Base-by-base conservation (phyloP, 1,284 basidiomycete genomes). In the Volvariella surrecta region DNA sequence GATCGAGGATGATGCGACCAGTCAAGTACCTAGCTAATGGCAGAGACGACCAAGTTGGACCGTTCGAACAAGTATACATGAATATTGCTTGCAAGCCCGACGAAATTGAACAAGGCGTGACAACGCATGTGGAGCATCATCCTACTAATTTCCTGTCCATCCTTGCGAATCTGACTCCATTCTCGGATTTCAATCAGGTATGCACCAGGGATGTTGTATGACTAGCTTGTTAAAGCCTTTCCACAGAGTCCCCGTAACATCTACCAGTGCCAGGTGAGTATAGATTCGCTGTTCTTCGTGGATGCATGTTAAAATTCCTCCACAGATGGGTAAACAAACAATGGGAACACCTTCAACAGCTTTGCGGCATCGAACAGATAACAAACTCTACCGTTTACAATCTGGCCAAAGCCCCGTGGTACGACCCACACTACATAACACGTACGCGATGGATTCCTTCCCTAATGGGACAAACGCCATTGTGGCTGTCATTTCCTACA, bases 21-120 rank as follows among this genome's bases (percentile, higher is more conserved):
- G 96, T 99, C 48, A 92, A 88, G 55, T 94, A 89, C 62, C 66
- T 99, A 37, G 68, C 73, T 48, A 99, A 98, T 60, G 85, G 83
- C 43, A 76, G 78, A 52, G 76, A 87, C 52, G 96, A 99, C 62
- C 89, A 89, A 60, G 76, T 99, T 41, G 96, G 96, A 2, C 80
- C 95, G 1, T 99, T 99, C 54, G 96, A 99, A 65, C 96, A 99
- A 66, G 96, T 99, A 8, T 99, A 99, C 63, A 94, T 99, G 88
- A 90, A 99, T 60, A 89, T 99, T 57, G 95, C 96, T 0, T 88
- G 92, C 58, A 89, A 81, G 44, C 83, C 82, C 3, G 84, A 87
- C 53, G 96, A 98, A 61, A 83, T 98, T 42, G 89, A 96, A 52
- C 64, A 71, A 39, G 82, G 75, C 13, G 72, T 91, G 3, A 87